Evolutionary conservation across 2,329 filamentous ascomycete genomes (phyloP).

Genomic region (Paraphoma chrysanthemicola): DNA sequence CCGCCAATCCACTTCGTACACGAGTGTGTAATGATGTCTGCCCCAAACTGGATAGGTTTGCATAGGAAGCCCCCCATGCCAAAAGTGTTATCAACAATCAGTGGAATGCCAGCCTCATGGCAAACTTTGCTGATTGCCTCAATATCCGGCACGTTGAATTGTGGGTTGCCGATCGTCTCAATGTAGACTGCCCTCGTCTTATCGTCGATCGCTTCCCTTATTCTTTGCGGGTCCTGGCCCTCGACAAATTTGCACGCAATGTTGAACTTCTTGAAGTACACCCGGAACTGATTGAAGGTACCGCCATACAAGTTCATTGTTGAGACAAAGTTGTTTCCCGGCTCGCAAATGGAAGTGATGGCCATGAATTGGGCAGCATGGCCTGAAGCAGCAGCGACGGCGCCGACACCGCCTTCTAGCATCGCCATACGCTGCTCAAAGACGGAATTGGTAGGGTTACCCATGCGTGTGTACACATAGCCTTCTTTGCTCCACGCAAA

Average conservation of each 20-base stretch:
- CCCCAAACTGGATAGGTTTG: slow-evolving; percentile 29
- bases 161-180: slow-evolving; percentile 33
- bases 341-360: slow-evolving; percentile 46
- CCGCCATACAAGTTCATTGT: slow-evolving; percentile 50
- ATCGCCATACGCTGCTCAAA: slow-evolving; percentile 50
- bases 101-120: slow-evolving; percentile 26
- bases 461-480: slow-evolving; percentile 51
- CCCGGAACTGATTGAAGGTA: slow-evolving; percentile 48
- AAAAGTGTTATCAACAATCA: slow-evolving; percentile 37
- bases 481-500: slow-evolving; percentile 46
- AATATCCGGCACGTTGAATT: slow-evolving; percentile 30
- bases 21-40: slow-evolving; percentile 33
- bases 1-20: slow-evolving; percentile 43
- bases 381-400: slow-evolving; percentile 48
- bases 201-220: slow-evolving; percentile 21
- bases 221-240: slow-evolving; percentile 27
- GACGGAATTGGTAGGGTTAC: slow-evolving; percentile 49
- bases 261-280: slow-evolving; percentile 49
- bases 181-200: slow-evolving; percentile 29
- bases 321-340: slow-evolving; percentile 47
- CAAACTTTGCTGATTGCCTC: slow-evolving; percentile 21
- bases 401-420: slow-evolving; percentile 49
- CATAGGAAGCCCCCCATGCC: slow-evolving; percentile 31
- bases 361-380: slow-evolving; percentile 49
- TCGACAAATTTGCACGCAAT: slow-evolving; percentile 50